Evolutionary conservation across 805 yeast genomes (phyloP).

Genomic region (Tetrapisispora iriomotensis): DNA sequence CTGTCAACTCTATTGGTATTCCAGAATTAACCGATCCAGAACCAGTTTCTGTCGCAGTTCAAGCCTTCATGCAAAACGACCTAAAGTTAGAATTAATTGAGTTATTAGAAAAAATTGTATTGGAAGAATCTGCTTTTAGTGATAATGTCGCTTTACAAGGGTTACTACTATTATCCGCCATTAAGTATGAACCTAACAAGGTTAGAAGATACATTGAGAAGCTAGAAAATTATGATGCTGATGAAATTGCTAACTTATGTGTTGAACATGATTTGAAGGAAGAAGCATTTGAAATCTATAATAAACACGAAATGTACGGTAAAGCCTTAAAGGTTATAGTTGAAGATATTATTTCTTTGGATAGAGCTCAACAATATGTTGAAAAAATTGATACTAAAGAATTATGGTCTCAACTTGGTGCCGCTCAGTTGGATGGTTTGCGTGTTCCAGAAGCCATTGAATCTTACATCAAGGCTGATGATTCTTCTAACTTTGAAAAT

Average conservation of each 20-base stretch:
- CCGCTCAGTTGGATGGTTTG: constrained; percentile 89
- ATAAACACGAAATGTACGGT: constrained; percentile 64
- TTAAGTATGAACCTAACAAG: constrained; percentile 85
- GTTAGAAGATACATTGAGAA: constrained; percentile 79
- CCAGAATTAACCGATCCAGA: constrained; percentile 91
- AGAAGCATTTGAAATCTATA: constrained; percentile 89
- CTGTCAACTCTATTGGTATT: constrained; percentile 90
- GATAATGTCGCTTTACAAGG: constrained; percentile 95
- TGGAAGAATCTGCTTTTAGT: constrained; percentile 95
- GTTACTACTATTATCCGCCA: constrained; percentile 82
- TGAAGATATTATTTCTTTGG: constrained; percentile 88
- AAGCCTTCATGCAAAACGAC: constrained; percentile 92
- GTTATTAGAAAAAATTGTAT: constrained; percentile 85
- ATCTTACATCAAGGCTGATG: constrained; percentile 85
- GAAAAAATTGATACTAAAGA: constrained; percentile 80
- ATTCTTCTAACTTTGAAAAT: constrained; percentile 79
- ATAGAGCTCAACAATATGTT: constrained; percentile 88
- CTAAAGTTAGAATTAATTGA: constrained; percentile 89
- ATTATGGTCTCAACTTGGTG: constrained; percentile 91
- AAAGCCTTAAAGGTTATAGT: constrained; percentile 86
- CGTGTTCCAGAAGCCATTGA: constrained; percentile 85
- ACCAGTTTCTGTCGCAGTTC: constrained; percentile 86
- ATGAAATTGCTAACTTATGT: constrained; percentile 88
- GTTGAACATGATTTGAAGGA: constrained; percentile 80
- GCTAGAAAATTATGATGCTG: constrained; percentile 82